These are phyloP conservation scores for Phytopythium cucurbitacearum DNA, from an alignment of 352 stramenopile species.

Conservation along the genomic window DNA sequence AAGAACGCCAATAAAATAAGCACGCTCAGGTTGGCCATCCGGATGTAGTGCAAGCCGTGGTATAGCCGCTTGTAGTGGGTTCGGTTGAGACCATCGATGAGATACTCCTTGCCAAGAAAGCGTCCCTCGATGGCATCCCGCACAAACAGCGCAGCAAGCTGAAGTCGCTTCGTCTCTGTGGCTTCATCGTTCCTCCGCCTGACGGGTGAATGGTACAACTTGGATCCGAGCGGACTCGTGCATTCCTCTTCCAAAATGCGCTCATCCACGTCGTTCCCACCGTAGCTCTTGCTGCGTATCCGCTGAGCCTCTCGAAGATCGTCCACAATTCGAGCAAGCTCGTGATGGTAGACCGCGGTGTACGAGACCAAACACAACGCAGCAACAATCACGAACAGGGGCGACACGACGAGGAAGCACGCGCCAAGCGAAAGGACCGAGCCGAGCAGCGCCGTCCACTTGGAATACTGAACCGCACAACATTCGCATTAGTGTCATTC, in stretches of 20 bases:
- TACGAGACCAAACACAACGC: slow-evolving; percentile 16
- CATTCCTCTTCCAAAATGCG: slow-evolving; percentile 14
- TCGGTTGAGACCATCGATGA: slow-evolving; percentile 38
- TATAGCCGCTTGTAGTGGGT: slow-evolving; percentile 49
- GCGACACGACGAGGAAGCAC: slow-evolving; percentile 46
- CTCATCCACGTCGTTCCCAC: slow-evolving; percentile 9
- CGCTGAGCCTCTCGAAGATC: slow-evolving; percentile 14
- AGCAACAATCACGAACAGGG: slow-evolving; percentile 23
- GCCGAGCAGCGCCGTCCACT: slow-evolving; percentile 42
- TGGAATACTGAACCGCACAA: slow-evolving; percentile 28
- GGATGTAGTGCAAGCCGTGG: slow-evolving; percentile 35
- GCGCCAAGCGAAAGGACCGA: slow-evolving; percentile 32
- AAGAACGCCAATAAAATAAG: slow-evolving; percentile 47
- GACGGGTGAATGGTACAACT: not conserved
- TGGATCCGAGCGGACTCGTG: not conserved
- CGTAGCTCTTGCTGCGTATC: not conserved
- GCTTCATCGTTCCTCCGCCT: not conserved
- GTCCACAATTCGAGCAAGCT: slow-evolving; percentile 19
- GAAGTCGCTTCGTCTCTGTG: slow-evolving; percentile 15
- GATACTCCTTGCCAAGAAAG: slow-evolving; percentile 46
- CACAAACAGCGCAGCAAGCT: slow-evolving; percentile 44
- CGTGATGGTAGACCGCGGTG: slow-evolving; percentile 21
- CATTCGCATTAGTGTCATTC: not conserved
- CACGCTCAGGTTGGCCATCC: slow-evolving; percentile 39
- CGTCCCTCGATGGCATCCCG: slow-evolving; percentile 38